A percentile compares a stretch with the other conserved stretches of the same genome.
Evolutionary conservation across 1,139 yeast genomes (phyloP).

Genomic region (Blastobotrys indianensis): DNA sequence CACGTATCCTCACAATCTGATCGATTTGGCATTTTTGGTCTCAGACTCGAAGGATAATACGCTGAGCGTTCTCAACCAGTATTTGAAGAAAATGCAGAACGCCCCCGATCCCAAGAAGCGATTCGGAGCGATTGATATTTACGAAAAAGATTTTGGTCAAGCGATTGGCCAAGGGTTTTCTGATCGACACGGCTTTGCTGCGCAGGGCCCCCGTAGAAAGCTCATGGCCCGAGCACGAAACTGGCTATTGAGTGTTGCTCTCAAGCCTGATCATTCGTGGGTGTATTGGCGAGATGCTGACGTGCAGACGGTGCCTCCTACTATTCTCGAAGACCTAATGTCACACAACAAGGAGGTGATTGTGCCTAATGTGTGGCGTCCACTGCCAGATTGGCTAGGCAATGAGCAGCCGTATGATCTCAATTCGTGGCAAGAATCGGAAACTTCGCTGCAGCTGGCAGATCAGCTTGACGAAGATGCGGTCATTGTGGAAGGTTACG

Average conservation of each 20-base stretch:
- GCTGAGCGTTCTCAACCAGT: conserved; percentile 42
- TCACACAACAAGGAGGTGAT: conserved; percentile 59
- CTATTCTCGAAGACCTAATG: conserved; percentile 62
- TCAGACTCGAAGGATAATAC: conserved; percentile 67
- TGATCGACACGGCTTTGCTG: conserved; percentile 68
- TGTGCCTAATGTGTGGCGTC: conserved; percentile 91
- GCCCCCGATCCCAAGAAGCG: conserved; percentile 56
- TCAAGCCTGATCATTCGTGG: conserved; percentile 68
- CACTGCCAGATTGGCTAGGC: conserved; percentile 84
- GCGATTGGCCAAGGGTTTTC: conserved; percentile 77
- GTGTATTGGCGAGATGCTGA: conserved; percentile 79
- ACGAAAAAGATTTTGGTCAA: conserved; percentile 61
- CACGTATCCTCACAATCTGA: conserved; percentile 60
- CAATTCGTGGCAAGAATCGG: conserved; percentile 87
- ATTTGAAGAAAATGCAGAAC: conserved; percentile 45
- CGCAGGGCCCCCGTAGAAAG: conserved; percentile 68
- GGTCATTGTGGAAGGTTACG: conserved; percentile 87
- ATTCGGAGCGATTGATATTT: conserved; percentile 53
- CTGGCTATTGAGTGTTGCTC: conserved; percentile 58
- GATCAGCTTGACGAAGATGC: conserved; percentile 76
- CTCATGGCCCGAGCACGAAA: conserved; percentile 70
- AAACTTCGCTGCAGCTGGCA: conserved; percentile 76
- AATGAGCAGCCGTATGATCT: conserved; percentile 86
- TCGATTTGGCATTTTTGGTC: conserved; percentile 60
- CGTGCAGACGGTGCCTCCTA: conserved; percentile 56